A percentile compares a stretch with the other conserved stretches of the same genome.
These are phyloP conservation scores for Skeletonema menzelii DNA, from an alignment of 108 stramenopile genomes.

Conservation along the genomic window DNA sequence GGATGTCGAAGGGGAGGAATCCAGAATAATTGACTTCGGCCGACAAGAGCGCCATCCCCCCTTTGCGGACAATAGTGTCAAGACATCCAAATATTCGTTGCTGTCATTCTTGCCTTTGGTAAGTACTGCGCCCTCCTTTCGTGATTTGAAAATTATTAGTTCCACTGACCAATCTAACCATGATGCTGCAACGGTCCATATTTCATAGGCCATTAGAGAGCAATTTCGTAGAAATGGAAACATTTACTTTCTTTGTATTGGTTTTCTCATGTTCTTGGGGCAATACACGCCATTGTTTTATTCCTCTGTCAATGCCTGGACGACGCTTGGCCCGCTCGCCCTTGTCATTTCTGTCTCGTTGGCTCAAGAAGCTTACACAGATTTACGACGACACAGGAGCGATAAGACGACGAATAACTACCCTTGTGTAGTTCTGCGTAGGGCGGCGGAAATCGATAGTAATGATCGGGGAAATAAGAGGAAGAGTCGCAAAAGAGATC, in stretches of 20 bases:
- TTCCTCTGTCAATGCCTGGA: slow-evolving; percentile 91
- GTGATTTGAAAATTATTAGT: not conserved
- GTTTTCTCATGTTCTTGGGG: slow-evolving; percentile 92
- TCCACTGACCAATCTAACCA: not conserved
- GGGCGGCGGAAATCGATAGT: slow-evolving; percentile 51
- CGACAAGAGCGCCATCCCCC: slow-evolving; percentile 35
- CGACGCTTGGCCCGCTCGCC: slow-evolving; percentile 91
- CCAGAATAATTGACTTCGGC: slow-evolving; percentile 36
- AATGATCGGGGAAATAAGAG: slow-evolving; percentile 24
- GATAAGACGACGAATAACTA: slow-evolving; percentile 85
- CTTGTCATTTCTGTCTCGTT: slow-evolving; percentile 89
- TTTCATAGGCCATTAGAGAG: slow-evolving; percentile 61
- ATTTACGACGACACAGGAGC: slow-evolving; percentile 80
- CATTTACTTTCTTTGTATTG: slow-evolving; percentile 94
- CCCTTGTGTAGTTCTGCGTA: slow-evolving; percentile 60
- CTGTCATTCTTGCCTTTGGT: slow-evolving; percentile 75
- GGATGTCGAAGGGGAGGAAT: slow-evolving; percentile 18
- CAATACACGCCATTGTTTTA: slow-evolving; percentile 76
- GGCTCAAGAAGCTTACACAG: slow-evolving; percentile 90
- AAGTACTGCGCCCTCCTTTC: slow-evolving; percentile 44
- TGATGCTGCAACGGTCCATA: not conserved
- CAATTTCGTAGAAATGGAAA: slow-evolving; percentile 93
- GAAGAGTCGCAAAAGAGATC: slow-evolving; percentile 41
- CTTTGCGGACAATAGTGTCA: slow-evolving; percentile 43
- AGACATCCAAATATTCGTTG: slow-evolving; percentile 71